Base-by-base conservation (phyloP, 768 basidiomycete genomes). In the Lentinula lateritia region DNA sequence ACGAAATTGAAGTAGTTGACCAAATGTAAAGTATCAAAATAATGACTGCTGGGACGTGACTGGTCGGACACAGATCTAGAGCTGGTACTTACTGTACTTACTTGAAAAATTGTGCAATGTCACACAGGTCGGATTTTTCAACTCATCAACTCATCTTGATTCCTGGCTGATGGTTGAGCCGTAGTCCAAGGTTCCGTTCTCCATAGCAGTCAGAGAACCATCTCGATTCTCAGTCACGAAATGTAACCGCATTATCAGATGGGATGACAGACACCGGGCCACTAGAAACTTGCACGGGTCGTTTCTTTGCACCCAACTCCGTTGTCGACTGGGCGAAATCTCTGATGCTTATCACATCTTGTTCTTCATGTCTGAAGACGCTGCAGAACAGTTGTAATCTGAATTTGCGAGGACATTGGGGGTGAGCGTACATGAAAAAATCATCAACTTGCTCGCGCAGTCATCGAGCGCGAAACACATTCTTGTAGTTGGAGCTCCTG, bases 401-500 rank as follows among this genome's bases (percentile, higher is more conserved):
- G 28, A 28, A 28, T 2, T 28, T 34, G 66, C 66, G 35, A 64
- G 56, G 62, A 77, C 77, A 18, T 3, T 28, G 28, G 69, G 75
- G 6, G 76, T 78, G 16, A 71, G 71, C 45, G 72, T 77, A 0
- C 78, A 77, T 67, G 80, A 78, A 12, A 80, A 82, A 66, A 75
- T 80, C 60, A 63, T 83, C 35, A 67, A 76, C 70, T 83, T 4
- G 38, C 38, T 39, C 13, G 38, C 13, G 38, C 5, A 5, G 7
- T 39, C 38, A 8, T 39, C 13, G 6, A 3, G 13, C 38, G 38
- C 38, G 13, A 13, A 13, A 39, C 28, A 28, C 28, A 28, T 28
- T 28, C 28, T 2, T 28, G 28, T 2, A 28, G 28, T 28, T 28
- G 28, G 28, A 28, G 3, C 28, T 28, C 28, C 3, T 28, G 28